Percentiles rank a stretch among this genome's conserved stretches.
These are phyloP conservation scores for Senna tora DNA, from an alignment of 306 rosid species.

Conservation along the genomic window DNA sequence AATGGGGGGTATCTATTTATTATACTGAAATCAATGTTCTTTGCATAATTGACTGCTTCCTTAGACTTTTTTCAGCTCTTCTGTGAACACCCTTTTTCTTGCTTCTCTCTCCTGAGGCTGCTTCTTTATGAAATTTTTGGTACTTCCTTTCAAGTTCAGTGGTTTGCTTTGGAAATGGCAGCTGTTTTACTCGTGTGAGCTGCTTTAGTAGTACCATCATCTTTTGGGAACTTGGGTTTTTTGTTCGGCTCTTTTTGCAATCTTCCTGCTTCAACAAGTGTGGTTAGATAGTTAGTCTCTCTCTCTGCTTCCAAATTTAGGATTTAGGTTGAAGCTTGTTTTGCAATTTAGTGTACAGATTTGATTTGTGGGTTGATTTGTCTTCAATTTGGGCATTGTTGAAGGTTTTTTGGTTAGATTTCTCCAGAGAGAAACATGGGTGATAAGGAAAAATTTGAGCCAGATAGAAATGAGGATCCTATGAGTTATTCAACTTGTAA, in stretches of 20 bases:
- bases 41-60: slow-evolving; percentile 61
- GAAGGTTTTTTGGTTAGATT: slow-evolving; percentile 33
- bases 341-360: not conserved
- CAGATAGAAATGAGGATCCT: slow-evolving; percentile 68
- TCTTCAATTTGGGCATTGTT: slow-evolving; percentile 39
- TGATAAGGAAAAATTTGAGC: slow-evolving; percentile 70
- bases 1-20: slow-evolving; percentile 63
- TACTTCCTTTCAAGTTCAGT: slow-evolving; percentile 62
- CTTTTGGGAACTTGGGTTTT: slow-evolving; percentile 50
- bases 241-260: slow-evolving; percentile 42
- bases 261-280: slow-evolving; percentile 42
- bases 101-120: slow-evolving; percentile 52
- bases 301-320: not conserved
- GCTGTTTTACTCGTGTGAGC: slow-evolving; percentile 62
- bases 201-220: slow-evolving; percentile 45
- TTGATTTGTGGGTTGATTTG: slow-evolving; percentile 11
- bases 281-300: slow-evolving; percentile 38
- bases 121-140: slow-evolving; percentile 58
- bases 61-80: slow-evolving; percentile 54
- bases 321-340: slow-evolving; percentile 33
- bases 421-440: slow-evolving; percentile 58
- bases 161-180: slow-evolving; percentile 69
- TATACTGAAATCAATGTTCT: slow-evolving; percentile 73
- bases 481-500: slow-evolving; percentile 56
- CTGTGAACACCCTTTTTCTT: slow-evolving; percentile 57